These are phyloP conservation scores for Mucor indicus DNA, from an alignment of 371 early-diverging fungal species.

Conservation along the genomic window DNA sequence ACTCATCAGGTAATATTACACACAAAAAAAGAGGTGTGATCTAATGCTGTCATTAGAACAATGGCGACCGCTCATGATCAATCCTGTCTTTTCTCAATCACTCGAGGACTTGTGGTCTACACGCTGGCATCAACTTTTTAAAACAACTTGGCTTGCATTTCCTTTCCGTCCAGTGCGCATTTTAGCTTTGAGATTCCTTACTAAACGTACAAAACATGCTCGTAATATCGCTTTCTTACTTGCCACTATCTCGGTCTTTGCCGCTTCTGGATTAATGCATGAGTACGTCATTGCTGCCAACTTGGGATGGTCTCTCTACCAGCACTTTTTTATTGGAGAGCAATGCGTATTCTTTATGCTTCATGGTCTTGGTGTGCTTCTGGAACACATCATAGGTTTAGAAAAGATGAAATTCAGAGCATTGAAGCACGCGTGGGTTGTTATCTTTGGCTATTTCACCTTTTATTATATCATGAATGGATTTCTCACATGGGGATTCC, in stretches of 20 bases:
- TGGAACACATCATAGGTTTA: no score
- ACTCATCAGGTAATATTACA: conserved; percentile 28
- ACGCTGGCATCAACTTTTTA: conserved; percentile 42
- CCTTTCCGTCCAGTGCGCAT: conserved; percentile 37
- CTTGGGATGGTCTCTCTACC: conserved; percentile 11
- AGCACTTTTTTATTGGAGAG: conserved; percentile 12
- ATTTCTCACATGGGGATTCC: conserved; percentile 16
- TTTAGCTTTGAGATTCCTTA: conserved; percentile 15
- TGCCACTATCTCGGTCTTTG: conserved; percentile 17
- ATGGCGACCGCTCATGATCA: conserved; percentile 32
- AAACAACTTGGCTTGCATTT: conserved; percentile 38
- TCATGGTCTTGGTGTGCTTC: conserved; percentile 11
- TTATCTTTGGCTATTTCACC: conserved; percentile 8
- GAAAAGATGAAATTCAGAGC: background rate
- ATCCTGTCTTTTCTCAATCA: conserved; percentile 27
- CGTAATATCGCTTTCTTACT: conserved; percentile 8
- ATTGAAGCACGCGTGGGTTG: conserved; percentile 1
- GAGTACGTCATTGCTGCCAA: conserved; percentile 18
- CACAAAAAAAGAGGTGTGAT: background rate
- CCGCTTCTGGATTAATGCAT: conserved; percentile 17
- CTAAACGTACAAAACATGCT: conserved; percentile 25
- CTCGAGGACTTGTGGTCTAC: conserved; percentile 38
- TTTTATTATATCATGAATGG: conserved; percentile 17
- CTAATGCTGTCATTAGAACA: conserved; percentile 25
- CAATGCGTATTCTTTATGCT: conserved; percentile 14